Base-by-base conservation (phyloP, 1,139 yeast species). In the Saccharomyces pastorianus region DNA sequence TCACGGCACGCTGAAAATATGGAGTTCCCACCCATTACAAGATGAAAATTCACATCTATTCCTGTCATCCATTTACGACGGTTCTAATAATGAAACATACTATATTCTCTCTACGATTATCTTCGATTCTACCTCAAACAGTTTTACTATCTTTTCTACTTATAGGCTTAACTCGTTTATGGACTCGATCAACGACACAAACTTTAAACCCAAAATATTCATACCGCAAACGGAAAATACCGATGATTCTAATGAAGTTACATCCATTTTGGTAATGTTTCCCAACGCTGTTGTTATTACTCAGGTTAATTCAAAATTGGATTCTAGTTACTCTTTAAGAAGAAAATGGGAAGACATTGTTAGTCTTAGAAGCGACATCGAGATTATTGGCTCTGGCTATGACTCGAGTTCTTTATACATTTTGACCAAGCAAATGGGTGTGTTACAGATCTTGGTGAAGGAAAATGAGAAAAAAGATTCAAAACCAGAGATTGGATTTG, bases 281-380 rank as follows among this genome's bases (percentile, higher is more conserved):
- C 80, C 80, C 7, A 78, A 81, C 53, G 79, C 88, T 0, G 76
- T 88, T 14, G 82, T 88, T 1, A 66, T 89, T 52, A 76, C 87
- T 2, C 95, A 88, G 61, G 75, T 86, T 29, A 73, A 80, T 27
- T 76, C 81, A 20, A 73, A 73, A 44, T 71, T 74, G 51, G 79
- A 80, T 61, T 76, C 78, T 59, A 63, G 64, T 41, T 69, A 65
- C 52, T 65, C 67, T n/a, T 58, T 73, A 26, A 75, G 74, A 52
- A 80, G 84, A 28, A 76, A 84, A 64, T 88, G 96, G 95, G 96
- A 89, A 68, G 96, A 89, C 64, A 75, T 80, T 7, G 74, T 89
- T 20, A 74, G 77, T 14, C 78, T 89, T 58, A 80, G 79, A 56
- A 61, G 76, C 1, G 75, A 77, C 14, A 78, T 84, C 2, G 72